phyloP scores from a whole-genome alignment of 179 eudicot species.

The Corrigiola litoralis region DNA sequence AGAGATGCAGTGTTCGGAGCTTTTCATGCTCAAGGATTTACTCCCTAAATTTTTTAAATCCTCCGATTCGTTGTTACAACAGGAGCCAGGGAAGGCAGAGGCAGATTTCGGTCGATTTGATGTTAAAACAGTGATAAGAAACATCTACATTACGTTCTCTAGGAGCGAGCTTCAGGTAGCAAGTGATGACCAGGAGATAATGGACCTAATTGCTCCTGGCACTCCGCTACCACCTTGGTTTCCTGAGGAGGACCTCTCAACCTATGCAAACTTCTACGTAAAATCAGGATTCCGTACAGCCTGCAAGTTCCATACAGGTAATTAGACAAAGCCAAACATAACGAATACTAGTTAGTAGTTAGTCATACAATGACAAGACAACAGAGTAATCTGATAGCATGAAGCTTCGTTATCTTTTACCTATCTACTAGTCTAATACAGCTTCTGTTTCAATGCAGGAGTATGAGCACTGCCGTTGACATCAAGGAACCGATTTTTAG shows the following conservation, averaged over 20 bases:
- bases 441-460: conserved; percentile 15
- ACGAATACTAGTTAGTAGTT: too few species aligned
- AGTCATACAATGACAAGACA: too few species aligned
- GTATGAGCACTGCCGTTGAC: not conserved
- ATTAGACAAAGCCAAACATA: not conserved
- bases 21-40: too few species aligned
- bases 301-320: conserved; percentile 48
- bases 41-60: too few species aligned
- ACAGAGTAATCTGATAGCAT: not conserved
- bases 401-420: not conserved
- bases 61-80: not conserved
- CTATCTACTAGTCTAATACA: not conserved
- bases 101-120: conserved; percentile 39
- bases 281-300: conserved; percentile 36
- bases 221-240: conserved; percentile 38
- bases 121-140: conserved; percentile 28
- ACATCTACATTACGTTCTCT: conserved; percentile 35
- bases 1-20: too few species aligned
- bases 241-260: conserved; percentile 30
- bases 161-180: conserved; percentile 38
- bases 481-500: conserved; percentile 14
- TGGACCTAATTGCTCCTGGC: conserved; percentile 37
- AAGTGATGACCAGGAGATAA: conserved; percentile 32
- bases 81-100: conserved; percentile 49
- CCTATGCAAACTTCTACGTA: conserved; percentile 29